phyloP scores from a whole-genome alignment of 2,329 filamentous ascomycete genomes.

The Sodiomyces alkalinus region DNA sequence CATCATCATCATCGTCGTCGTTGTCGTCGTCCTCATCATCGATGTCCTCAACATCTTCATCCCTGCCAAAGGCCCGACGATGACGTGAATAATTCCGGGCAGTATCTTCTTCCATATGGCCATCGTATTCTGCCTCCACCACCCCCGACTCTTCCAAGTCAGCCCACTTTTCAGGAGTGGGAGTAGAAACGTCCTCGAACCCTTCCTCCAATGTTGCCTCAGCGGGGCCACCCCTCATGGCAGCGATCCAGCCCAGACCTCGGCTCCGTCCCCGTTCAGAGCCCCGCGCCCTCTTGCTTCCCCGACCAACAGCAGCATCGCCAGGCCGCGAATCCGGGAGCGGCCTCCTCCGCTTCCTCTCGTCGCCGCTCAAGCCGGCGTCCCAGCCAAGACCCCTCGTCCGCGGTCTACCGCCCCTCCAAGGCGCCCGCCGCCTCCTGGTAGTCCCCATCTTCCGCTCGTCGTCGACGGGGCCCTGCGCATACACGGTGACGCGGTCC shows the following conservation, averaged over 20 bases:
- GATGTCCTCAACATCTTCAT: too few relatives aligned
- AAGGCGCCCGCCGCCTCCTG: too few relatives aligned
- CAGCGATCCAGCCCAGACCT: background rate
- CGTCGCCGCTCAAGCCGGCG: constrained; percentile 4
- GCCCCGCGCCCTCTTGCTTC: constrained; percentile 6
- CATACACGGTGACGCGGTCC: constrained; percentile 49
- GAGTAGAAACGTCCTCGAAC: constrained; percentile 13
- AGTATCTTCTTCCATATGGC: too few relatives aligned
- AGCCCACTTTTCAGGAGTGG: constrained; percentile 19
- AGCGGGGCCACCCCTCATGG: background rate
- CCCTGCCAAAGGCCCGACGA: too few relatives aligned
- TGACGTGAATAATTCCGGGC: too few relatives aligned
- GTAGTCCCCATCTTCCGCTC: constrained; percentile 24
- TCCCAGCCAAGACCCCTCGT: too few relatives aligned
- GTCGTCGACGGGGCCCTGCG: constrained; percentile 27
- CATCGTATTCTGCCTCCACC: constrained; percentile 6
- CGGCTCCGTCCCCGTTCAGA: constrained; percentile 1
- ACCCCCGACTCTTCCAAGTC: constrained; percentile 13
- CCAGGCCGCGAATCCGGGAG: constrained; percentile 3
- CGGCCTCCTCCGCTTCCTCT: constrained; percentile 9
- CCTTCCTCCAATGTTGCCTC: background rate
- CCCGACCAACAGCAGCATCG: constrained; percentile 1
- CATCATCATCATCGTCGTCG: constrained; percentile 4
- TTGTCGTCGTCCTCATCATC: background rate
- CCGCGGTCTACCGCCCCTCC: too few relatives aligned